Percentiles rank a stretch among this genome's conserved stretches.
phyloP scores from a whole-genome alignment of 208 protist species.

The Phytomonas sp. region DNA sequence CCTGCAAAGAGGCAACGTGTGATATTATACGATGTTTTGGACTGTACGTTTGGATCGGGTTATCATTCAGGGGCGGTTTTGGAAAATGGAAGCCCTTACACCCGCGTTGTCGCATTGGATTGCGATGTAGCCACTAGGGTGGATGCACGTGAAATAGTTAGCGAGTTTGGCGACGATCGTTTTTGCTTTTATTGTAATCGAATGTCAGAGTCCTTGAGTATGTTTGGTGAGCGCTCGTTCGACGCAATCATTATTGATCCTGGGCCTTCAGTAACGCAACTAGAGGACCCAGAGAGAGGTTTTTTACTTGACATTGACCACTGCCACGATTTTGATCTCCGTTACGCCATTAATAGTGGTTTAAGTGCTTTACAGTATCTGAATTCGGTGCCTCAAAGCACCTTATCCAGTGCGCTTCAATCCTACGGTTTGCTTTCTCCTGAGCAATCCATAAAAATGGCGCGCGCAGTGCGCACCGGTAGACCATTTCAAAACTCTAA shows the following conservation, averaged over 20 bases:
- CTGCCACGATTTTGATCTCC: constrained; percentile 73
- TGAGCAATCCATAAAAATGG: constrained; percentile 76
- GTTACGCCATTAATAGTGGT: constrained; percentile 44
- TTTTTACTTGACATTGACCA: constrained; percentile 67
- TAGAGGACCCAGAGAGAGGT: constrained; percentile 66
- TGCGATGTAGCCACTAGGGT: constrained; percentile 47
- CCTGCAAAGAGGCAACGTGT: constrained; percentile 21
- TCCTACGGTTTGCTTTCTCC: constrained; percentile 59
- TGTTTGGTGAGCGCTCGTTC: constrained; percentile 82
- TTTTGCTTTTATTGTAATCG: constrained; percentile 64
- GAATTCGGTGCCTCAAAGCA: constrained; percentile 68
- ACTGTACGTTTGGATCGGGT: constrained; percentile 80
- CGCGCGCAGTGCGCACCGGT: constrained; percentile 46
- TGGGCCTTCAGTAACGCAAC: constrained; percentile 66
- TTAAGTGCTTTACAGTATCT: constrained; percentile 64
- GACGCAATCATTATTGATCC: constrained; percentile 85
- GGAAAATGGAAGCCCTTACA: constrained; percentile 74
- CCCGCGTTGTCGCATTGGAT: constrained; percentile 79
- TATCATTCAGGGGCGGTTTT: constrained; percentile 77
- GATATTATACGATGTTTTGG: constrained; percentile 76
- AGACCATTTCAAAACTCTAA: constrained; percentile 45
- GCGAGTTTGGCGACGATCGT: constrained; percentile 56
- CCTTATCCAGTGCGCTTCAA: constrained; percentile 33
- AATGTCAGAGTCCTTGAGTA: constrained; percentile 70
- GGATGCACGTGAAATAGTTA: constrained; percentile 33